Evolutionary conservation across 2,329 filamentous ascomycete genomes (phyloP).

Genomic region (Xylariaceae sp.): DNA sequence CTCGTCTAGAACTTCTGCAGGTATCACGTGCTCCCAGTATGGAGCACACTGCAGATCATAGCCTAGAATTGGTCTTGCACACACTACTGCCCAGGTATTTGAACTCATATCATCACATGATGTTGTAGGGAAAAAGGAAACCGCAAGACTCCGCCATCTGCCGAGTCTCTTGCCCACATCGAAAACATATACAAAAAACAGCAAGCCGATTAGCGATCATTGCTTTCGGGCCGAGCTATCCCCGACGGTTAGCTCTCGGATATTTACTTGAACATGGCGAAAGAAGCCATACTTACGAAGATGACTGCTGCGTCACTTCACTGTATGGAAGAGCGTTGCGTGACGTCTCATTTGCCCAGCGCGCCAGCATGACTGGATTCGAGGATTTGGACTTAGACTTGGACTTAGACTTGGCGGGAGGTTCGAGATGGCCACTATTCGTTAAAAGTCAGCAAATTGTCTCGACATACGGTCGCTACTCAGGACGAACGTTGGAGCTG

Average conservation of each 20-base stretch:
- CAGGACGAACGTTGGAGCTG: constrained; percentile 21
- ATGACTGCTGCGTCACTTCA: constrained; percentile 27
- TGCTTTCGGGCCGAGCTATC: constrained; percentile 18
- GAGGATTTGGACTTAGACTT: constrained; percentile 4
- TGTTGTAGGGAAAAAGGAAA: constrained; percentile 16
- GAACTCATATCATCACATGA: constrained; percentile 11
- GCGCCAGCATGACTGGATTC: constrained; percentile 24
- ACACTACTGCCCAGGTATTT: constrained; percentile 1
- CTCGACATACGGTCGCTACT: constrained; percentile 3
- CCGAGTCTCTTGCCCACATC: constrained; percentile 11
- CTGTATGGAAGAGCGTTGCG: constrained; percentile 24
- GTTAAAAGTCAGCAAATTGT: constrained; percentile 19
- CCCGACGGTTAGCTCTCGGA: constrained; percentile 14
- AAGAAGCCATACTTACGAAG: constrained; percentile 17
- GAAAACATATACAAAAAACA: constrained; percentile 22
- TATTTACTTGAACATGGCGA: not conserved
- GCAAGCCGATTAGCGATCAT: constrained; percentile 10
- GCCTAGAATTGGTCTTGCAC: constrained; percentile 1
- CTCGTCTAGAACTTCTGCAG: constrained; percentile 11
- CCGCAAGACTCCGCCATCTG: constrained; percentile 1
- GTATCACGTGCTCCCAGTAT: constrained; percentile 8
- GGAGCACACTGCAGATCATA: constrained; percentile 4
- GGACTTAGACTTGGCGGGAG: constrained; percentile 5
- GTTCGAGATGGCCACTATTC: constrained; percentile 18
- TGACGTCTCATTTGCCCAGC: constrained; percentile 26